Percentiles rank a stretch among this genome's conserved stretches.
phyloP scores from a whole-genome alignment of 225 moss, liverwort and hornwort species.

The Rhytidiadelphus loreus region DNA sequence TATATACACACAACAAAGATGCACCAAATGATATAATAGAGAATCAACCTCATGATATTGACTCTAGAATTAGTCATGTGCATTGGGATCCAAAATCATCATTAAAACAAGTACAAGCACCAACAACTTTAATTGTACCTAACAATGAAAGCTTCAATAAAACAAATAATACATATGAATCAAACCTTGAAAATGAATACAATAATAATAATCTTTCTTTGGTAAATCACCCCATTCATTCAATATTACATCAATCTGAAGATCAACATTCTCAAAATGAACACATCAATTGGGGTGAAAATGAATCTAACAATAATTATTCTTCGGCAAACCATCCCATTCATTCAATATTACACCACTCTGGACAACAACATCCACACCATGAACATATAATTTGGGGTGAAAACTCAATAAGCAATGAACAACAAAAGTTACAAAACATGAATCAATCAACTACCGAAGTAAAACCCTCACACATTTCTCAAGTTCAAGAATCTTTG shows the following conservation, averaged over 20 bases:
- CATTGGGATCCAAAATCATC: background rate
- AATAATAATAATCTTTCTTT: background rate
- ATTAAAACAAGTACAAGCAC: background rate
- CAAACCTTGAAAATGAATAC: background rate
- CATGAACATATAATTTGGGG: conserved; percentile 23
- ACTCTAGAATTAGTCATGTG: background rate
- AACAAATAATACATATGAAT: background rate
- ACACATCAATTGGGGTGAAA: conserved; percentile 2
- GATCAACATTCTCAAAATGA: background rate
- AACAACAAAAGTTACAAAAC: background rate
- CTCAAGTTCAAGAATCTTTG: background rate
- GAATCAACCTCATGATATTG: background rate
- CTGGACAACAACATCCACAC: background rate
- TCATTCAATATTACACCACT: conserved; percentile 23
- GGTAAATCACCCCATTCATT: background rate
- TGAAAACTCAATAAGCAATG: background rate
- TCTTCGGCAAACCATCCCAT: background rate
- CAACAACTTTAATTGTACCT: background rate
- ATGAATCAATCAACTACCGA: background rate
- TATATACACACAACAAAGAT: background rate
- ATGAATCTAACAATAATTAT: background rate
- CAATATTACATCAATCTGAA: background rate
- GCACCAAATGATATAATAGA: background rate
- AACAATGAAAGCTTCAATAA: background rate
- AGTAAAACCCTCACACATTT: background rate